Conservation (phyloP, 257 asterid genomes). For the Parsonsia alboflavescens region DNA sequence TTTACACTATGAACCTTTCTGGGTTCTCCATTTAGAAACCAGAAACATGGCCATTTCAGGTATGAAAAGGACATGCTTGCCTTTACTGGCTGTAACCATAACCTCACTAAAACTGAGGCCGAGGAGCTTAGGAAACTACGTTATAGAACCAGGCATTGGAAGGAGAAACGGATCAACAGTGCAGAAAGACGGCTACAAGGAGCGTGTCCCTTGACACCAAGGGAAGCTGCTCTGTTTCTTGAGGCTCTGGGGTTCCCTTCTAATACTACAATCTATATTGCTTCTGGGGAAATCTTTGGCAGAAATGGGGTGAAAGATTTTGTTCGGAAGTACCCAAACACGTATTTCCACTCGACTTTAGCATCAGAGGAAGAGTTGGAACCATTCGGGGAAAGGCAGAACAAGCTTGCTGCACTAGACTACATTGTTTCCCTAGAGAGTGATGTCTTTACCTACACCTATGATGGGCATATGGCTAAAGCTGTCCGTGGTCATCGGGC, state of each 20-base stretch:
- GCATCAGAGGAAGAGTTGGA: slow-evolving; percentile 34
- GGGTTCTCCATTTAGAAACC: background rate
- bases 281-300: slow-evolving; percentile 32
- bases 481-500: slow-evolving; percentile 44
- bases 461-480: slow-evolving; percentile 44
- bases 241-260: slow-evolving; percentile 36
- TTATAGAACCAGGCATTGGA: slow-evolving; percentile 33
- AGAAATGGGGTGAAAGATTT: slow-evolving; percentile 21
- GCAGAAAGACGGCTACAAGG: slow-evolving; percentile 26
- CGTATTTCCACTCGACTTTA: slow-evolving; percentile 30
- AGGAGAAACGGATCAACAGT: slow-evolving; percentile 37
- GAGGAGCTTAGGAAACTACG: slow-evolving; percentile 28
- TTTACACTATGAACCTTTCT: background rate
- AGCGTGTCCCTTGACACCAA: slow-evolving; percentile 39
- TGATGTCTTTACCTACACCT: slow-evolving; percentile 35
- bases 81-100: slow-evolving; percentile 45
- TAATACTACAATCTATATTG: slow-evolving; percentile 29
- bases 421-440: slow-evolving; percentile 32
- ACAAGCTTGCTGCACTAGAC: slow-evolving; percentile 43
- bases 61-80: slow-evolving; percentile 50
- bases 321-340: slow-evolving; percentile 27
- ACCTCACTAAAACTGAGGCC: slow-evolving; percentile 26
- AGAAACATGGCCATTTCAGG: slow-evolving; percentile 13
- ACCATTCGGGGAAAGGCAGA: slow-evolving; percentile 17
- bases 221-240: slow-evolving; percentile 40